Conservation (phyloP, 805 yeast genomes). For the Tetrapisispora nanseiensis region DNA sequence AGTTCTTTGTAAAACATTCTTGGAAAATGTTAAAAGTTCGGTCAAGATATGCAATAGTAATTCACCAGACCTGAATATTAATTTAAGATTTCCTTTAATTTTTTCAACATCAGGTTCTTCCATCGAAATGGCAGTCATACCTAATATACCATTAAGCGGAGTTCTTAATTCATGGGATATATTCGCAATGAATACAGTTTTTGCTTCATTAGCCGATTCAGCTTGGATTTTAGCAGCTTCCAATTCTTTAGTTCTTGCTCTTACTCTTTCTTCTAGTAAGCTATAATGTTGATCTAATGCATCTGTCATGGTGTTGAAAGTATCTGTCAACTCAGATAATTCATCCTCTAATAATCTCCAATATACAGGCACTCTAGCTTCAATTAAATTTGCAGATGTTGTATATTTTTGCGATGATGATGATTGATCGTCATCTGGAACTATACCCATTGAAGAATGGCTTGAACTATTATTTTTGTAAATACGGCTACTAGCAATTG, state of each 20-base stretch:
- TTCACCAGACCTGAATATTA: constrained; percentile 89
- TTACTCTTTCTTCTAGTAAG: constrained; percentile 79
- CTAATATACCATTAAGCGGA: constrained; percentile 90
- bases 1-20: constrained; percentile 72
- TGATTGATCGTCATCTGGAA: neutral
- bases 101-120: constrained; percentile 64
- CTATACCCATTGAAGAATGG: neutral
- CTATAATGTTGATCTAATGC: constrained; percentile 78
- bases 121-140: constrained; percentile 91
- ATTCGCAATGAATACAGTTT: constrained; percentile 86
- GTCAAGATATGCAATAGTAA: constrained; percentile 78
- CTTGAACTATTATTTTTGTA: neutral
- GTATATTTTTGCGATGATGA: constrained; percentile 9
- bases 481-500: neutral
- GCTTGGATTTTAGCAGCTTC: constrained; percentile 85
- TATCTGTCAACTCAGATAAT: constrained; percentile 75
- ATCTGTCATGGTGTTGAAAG: constrained; percentile 85
- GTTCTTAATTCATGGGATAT: constrained; percentile 92
- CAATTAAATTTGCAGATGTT: constrained; percentile 28
- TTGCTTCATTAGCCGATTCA: constrained; percentile 93
- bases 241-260: constrained; percentile 74
- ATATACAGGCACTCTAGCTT: constrained; percentile 37
- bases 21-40: constrained; percentile 81
- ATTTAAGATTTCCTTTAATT: constrained; percentile 67
- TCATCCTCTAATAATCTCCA: constrained; percentile 66